Evolutionary conservation across 2,329 filamentous ascomycete genomes (phyloP).

Genomic region (Ceratocystis eucalypticola): DNA sequence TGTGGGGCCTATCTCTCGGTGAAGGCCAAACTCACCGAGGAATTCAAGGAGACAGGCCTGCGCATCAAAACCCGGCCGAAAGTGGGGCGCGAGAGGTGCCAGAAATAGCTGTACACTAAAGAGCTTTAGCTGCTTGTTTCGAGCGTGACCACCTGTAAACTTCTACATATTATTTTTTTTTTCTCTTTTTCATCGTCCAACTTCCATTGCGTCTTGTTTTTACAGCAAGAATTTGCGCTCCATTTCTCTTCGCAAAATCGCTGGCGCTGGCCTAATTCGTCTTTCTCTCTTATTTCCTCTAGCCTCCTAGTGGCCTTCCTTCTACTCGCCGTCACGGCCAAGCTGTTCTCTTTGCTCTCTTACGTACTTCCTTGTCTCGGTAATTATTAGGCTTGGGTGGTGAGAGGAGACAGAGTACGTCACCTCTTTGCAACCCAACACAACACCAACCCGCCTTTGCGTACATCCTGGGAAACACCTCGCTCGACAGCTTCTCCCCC

Average conservation of each 20-base stretch:
- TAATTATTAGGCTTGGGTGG: not conserved
- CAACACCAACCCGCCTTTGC: not conserved
- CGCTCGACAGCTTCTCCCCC: not conserved
- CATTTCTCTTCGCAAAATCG: too few species aligned
- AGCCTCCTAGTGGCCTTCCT: not conserved
- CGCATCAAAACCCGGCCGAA: not conserved
- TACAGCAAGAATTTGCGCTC: too few species aligned
- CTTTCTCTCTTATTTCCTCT: not conserved
- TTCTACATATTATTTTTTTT: not conserved
- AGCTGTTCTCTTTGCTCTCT: slow-evolving; percentile 10
- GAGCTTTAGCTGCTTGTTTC: not conserved
- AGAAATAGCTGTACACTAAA: not conserved
- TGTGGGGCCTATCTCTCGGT: slow-evolving; percentile 14
- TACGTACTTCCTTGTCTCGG: not conserved
- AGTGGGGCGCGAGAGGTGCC: not conserved
- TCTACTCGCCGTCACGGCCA: not conserved
- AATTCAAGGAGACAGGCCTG: not conserved
- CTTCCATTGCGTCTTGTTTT: too few species aligned
- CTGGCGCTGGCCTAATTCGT: not conserved
- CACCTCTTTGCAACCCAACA: slow-evolving; percentile 1
- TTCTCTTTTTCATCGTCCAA: too few species aligned
- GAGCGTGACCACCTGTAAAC: not conserved
- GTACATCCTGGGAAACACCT: not conserved
- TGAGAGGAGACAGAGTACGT: slow-evolving; percentile 4
- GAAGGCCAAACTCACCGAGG: not conserved